Evolutionary conservation across 2,329 filamentous ascomycete species (phyloP), one percentile per base, ranked within the genome.

Genomic region (Penicillium brevicompactum): DNA sequence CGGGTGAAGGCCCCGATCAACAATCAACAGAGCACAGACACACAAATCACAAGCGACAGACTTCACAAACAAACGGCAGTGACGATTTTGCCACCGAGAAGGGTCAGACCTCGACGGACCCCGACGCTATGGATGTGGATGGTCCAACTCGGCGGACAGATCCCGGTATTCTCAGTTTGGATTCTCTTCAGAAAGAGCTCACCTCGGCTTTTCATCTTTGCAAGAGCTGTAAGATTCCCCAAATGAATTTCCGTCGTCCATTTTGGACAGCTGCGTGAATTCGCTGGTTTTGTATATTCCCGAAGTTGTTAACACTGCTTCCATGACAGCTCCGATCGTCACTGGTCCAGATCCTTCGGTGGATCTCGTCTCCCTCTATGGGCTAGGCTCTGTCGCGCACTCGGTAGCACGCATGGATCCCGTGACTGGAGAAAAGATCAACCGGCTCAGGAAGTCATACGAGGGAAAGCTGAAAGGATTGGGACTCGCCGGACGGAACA

Each of bases 371-470:
- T 78, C 79, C 49, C 76, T 86, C 53, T 87, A 86, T 72, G 77
- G 79, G 51, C 72, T 87, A 57, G 77, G 81, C 59, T 70, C 76
- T 34, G 76, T 87, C 51, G 82, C 84, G 57, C 77, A 78, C 61
- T 84, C 80, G 51, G 84, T 87, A 59, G 83, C 82, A 56, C 77
- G 85, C 51, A 79, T 76, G 47, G 83, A 88, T 68, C 83, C 84
- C 14, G 70, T 78, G 18, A 86, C 84, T n/a, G 84, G 84, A 57
- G 84, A 86, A 67, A 88, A 88, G 74, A 80, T 80, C 58, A 87
- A 87, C 71, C 82, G 84, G 67, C 75, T 88, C 41, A 77, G 85
- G 56, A 81, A 81, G 60, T 80, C 78, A 4, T 81, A 81, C 58
- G 79, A 81, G 65, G 78, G 78, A 41, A 79, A 81, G 61, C 67